Percentiles rank a stretch among this genome's conserved stretches.
phyloP scores from a whole-genome alignment of 106 monocot genomes.

The Dendrobium chrysotoxum region DNA sequence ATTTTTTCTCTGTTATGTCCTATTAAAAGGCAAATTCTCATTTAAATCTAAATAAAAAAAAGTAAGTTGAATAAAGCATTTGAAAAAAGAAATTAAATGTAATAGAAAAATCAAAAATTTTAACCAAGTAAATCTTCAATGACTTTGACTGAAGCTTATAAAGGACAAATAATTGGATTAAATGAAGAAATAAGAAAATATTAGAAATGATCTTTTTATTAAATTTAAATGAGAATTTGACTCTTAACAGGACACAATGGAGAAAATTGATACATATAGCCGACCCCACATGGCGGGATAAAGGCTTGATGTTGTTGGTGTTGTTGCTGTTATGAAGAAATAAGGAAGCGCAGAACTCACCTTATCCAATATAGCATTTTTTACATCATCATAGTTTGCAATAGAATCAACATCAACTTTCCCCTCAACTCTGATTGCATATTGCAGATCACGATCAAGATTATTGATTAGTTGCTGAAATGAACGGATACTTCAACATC shows the following conservation, averaged over 20 bases:
- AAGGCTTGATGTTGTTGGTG: no score
- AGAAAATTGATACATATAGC: no score
- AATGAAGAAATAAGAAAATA: no score
- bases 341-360: conserved; percentile 15
- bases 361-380: conserved; percentile 79
- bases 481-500: not conserved
- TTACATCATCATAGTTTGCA: conserved; percentile 91
- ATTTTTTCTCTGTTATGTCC: no score
- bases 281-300: no score
- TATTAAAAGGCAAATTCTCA: no score
- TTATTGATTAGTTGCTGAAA: conserved; percentile 80
- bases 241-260: no score
- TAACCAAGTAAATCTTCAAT: not conserved
- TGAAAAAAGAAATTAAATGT: not conserved
- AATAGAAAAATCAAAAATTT: not conserved
- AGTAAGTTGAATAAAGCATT: not conserved
- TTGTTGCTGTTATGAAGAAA: not conserved
- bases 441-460: conserved; percentile 97
- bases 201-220: no score
- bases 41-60: no score
- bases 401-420: conserved; percentile 80
- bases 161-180: not conserved
- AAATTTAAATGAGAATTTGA: no score
- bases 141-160: not conserved
- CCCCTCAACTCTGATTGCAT: conserved; percentile 85